phyloP scores from a whole-genome alignment of 1,139 yeast species.

The Geotrichum klebahnii region DNA sequence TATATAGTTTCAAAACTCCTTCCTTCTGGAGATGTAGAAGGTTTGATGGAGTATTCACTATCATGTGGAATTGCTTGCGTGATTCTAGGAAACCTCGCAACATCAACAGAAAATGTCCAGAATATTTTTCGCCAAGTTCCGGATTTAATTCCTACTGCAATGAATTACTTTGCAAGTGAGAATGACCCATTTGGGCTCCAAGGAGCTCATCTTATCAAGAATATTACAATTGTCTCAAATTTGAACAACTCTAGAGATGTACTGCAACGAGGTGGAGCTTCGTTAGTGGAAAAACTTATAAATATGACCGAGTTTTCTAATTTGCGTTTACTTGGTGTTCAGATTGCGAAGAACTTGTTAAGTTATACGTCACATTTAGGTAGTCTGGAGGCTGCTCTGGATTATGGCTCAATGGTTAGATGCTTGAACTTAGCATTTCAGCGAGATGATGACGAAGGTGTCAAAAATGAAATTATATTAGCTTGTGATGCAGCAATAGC shows the following conservation, averaged over 20 bases:
- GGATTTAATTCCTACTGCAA: conserved; percentile 17
- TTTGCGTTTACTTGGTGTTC: conserved; percentile 1
- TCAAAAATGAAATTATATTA: conserved; percentile 22
- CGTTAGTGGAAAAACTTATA: background rate
- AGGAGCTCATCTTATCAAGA: conserved; percentile 30
- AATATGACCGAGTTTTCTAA: background rate
- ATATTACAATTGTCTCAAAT: conserved; percentile 17
- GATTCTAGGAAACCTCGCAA: conserved; percentile 28
- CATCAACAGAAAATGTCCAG: conserved; percentile 20
- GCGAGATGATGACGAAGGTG: conserved; percentile 16
- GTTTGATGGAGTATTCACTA: background rate
- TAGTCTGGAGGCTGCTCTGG: conserved; percentile 9
- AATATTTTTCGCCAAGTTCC: conserved; percentile 22
- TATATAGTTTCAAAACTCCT: background rate
- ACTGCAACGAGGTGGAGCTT: conserved; percentile 8
- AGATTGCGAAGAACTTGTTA: conserved; percentile 1
- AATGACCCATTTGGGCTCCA: conserved; percentile 29
- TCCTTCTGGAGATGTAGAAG: background rate
- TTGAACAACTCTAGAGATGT: background rate
- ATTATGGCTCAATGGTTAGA: conserved; percentile 3
- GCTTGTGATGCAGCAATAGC: conserved; percentile 24
- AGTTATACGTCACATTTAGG: conserved; percentile 5
- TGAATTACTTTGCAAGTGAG: conserved; percentile 16
- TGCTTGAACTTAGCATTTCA: conserved; percentile 1
- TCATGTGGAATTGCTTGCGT: conserved; percentile 23